Evolutionary conservation across 768 basidiomycete genomes (phyloP), one percentile per base, ranked within the genome.

Genomic region (Cyclocybe cylindracea): DNA sequence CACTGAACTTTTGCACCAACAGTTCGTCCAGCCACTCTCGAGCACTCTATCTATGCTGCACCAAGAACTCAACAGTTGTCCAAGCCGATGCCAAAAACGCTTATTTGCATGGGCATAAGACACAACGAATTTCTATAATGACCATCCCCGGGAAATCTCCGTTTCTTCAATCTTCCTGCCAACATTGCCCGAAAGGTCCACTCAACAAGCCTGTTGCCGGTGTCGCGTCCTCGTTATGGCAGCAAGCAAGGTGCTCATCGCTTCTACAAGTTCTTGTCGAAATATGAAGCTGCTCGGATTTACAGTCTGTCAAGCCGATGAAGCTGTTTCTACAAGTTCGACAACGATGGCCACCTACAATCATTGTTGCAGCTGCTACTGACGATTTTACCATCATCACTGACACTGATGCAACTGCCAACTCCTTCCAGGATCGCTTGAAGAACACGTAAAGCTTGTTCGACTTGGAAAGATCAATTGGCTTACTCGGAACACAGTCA

Each of bases 381-480:
- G 71, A 74, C 43, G 63, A 74, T 54, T 66, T 67, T 51, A 64
- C 64, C 0, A 58, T 71, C 14, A 48, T 66, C 8, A 57, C 60
- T 13, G 35, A 61, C 36, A 54, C 53, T 6, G 29, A 51, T 18
- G n/a, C 24, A 5, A 48, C 53, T n/a, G 24, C 50, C 3, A 7
- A 33, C 7, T 5, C 7, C 3, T 33, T 59, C 43, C 33, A 54
- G 24, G 38, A 47, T 10, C 48, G 59, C 44, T 72, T 2, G 49
- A 52, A 4, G 36, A 56, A 11, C 38, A 59, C 19, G 39, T 67
- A 10, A 55, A 69, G 10, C 50, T 69, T 5, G 48, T 59, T 4
- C 42, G 62, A 36, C 46, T 70, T 1, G 59, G 69, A 3, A 39
- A 57, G 37, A 48, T 66, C 19, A 63, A 57, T 43, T 70, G 62